Conservation (phyloP, 345 rosid species). For the Citrus unshiu region DNA sequence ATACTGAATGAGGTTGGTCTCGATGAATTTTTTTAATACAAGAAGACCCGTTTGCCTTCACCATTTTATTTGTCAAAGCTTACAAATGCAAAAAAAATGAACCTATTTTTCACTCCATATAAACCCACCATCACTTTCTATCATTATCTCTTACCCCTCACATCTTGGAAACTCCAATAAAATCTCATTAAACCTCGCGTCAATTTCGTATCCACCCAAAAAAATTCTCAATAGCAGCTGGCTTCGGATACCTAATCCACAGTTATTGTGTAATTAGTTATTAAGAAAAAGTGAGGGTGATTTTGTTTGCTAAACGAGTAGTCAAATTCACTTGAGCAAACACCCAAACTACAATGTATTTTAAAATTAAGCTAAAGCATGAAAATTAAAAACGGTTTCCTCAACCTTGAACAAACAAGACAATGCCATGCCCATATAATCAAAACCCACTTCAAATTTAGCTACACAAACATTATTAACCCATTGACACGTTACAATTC, state of each 20-base stretch:
- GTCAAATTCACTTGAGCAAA: neutral
- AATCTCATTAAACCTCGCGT: neutral
- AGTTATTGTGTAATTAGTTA: too few species aligned
- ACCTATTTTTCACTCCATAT: too few species aligned
- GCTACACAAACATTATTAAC: neutral
- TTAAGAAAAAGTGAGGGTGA: neutral
- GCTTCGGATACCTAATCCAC: neutral
- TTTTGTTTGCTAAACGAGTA: neutral
- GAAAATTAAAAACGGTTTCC: neutral
- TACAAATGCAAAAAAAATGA: too few species aligned
- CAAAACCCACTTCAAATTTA: conserved; percentile 16
- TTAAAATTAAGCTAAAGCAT: neutral
- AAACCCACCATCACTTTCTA: too few species aligned
- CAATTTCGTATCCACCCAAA: conserved; percentile 7
- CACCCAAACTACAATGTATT: neutral
- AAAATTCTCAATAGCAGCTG: neutral
- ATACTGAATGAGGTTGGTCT: too few species aligned
- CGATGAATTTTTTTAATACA: too few species aligned
- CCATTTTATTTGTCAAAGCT: too few species aligned
- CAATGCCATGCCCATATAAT: conserved; percentile 30
- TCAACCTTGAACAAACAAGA: conserved; percentile 25
- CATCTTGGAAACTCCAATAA: too few species aligned
- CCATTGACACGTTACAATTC: conserved; percentile 20
- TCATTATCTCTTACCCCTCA: too few species aligned
- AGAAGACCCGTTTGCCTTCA: too few species aligned